Conservation (phyloP, 1,284 basidiomycete species). For the Moesziomyces globuligerus region DNA sequence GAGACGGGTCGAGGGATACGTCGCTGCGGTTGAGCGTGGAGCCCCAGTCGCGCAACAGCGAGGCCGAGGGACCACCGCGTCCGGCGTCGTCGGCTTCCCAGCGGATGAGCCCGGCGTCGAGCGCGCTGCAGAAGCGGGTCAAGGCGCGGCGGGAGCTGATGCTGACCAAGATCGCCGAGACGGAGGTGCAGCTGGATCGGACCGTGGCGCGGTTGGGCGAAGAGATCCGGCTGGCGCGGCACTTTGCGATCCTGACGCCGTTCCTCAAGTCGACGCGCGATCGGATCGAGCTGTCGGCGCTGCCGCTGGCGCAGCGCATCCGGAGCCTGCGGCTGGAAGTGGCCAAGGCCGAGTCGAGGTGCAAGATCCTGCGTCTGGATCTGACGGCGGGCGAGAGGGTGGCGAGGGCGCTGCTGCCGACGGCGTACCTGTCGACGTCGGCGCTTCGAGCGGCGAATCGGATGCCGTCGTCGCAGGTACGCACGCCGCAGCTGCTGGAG, state of each 20-base stretch:
- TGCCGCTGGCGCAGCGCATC: conserved; percentile 48
- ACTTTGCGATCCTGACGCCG: conserved; percentile 59
- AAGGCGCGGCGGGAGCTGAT: conserved; percentile 42
- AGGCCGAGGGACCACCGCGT: conserved; percentile 19
- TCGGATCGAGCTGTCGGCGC: conserved; percentile 56
- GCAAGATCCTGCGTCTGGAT: conserved; percentile 49
- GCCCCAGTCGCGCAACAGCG: conserved; percentile 14
- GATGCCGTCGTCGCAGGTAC: conserved; percentile 26
- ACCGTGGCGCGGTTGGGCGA: conserved; percentile 34
- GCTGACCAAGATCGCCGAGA: conserved; percentile 72
- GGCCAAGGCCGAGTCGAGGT: conserved; percentile 44
- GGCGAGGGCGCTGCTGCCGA: conserved; percentile 26
- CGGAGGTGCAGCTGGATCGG: conserved; percentile 81
- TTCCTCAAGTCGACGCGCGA: conserved; percentile 61
- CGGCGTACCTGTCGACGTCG: conserved; percentile 29
- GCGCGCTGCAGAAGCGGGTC: conserved; percentile 35
- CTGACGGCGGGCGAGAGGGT: conserved; percentile 47
- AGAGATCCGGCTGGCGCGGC: conserved; percentile 55
- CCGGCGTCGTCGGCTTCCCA: conserved; percentile 40
- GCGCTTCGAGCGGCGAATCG: conserved; percentile 30
- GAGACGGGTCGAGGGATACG: conserved; percentile 18
- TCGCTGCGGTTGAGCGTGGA: conserved; percentile 15
- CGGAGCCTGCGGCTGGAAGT: conserved; percentile 50
- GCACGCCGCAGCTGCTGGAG: conserved; percentile 43
- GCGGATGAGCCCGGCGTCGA: conserved; percentile 29